Percentiles rank a stretch among this genome's conserved stretches.
Evolutionary conservation across 2,329 filamentous ascomycete genomes (phyloP).

Genomic region (Cladorrhinum sp.): DNA sequence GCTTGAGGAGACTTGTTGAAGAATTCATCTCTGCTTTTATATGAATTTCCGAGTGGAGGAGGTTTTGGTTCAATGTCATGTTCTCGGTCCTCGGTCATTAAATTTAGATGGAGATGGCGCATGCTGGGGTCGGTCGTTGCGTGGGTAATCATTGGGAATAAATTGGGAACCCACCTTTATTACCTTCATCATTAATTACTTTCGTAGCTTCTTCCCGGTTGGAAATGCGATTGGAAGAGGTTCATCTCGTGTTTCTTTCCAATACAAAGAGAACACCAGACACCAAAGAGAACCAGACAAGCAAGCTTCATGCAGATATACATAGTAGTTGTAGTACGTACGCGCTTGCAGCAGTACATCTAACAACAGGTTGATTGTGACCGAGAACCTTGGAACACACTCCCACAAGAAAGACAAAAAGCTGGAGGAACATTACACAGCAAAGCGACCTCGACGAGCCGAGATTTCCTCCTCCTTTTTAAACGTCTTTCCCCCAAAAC

Average conservation of each 20-base stretch:
- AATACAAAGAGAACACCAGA: too few relatives aligned
- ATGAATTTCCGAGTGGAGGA: too few relatives aligned
- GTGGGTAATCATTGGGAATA: not conserved
- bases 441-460: too few relatives aligned
- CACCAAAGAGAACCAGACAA: too few relatives aligned
- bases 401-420: not conserved
- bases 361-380: not conserved
- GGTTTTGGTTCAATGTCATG: not conserved
- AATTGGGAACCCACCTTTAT: not conserved
- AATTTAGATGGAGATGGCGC: not conserved
- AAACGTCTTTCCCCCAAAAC: not conserved
- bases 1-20: too few relatives aligned
- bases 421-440: not conserved
- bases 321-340: too few relatives aligned
- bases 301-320: too few relatives aligned
- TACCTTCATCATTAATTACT: not conserved
- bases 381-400: not conserved
- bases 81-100: not conserved
- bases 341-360: too few relatives aligned
- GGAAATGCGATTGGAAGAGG: not conserved
- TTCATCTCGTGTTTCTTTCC: not conserved
- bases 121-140: not conserved
- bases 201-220: too few relatives aligned
- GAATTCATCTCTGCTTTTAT: too few relatives aligned
- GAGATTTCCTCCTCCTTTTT: not conserved